Evolutionary conservation across 495 filamentous ascomycete species (phyloP), one percentile per base, ranked within the genome.

Genomic region (Annulohypoxylon stygium): DNA sequence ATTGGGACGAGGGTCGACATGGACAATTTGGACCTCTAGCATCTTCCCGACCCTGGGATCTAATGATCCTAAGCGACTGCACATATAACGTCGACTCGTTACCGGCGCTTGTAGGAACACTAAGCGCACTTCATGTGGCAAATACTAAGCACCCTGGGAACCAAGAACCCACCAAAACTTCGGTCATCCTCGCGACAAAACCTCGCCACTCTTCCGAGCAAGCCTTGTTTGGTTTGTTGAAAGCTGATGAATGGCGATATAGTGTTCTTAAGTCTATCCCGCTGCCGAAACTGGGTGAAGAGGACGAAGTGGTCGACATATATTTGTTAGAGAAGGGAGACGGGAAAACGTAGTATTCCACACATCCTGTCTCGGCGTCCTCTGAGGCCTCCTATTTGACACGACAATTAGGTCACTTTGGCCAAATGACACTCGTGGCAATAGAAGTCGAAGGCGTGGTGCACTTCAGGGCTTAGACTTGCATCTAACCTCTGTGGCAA

Each of bases 11-110:
- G 25, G 83, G 79, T 2, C 70, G 70, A 67, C 62, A 75, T 7
- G 83, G 82, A 0, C 33, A 8, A 0, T 82, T 86, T 57, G 82
- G 82, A 4, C 60, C 61, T 0, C 75, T 78, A 16, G 81, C 83
- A 4, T 75, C 74, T 26, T 76, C 81, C 2, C 79, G 78, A 25
- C 71, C 76, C 0, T 90, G 91, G 80, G 91, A 97, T 78, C 74
- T 98, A 36, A 84, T 98, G 23, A 78, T 97, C 4, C 85, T 97
- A 1, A 93, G 94, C 16, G 96, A 99, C 77, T 98, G 96, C 83
- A 99, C 94, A 10, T 99, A 99, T 82, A 99, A 98, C 78, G 85
- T 89, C 36, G 93, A 96, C 78, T 93, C 90, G 50, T 82, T 94
- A 39, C 92, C 92, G 14, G 86, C 89, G 9, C 83, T 99, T 37